Evolutionary conservation across 202 grass and related monocot genomes (phyloP), one percentile per base, ranked within the genome.

Genomic region (Miscanthus sacchariflorus): DNA sequence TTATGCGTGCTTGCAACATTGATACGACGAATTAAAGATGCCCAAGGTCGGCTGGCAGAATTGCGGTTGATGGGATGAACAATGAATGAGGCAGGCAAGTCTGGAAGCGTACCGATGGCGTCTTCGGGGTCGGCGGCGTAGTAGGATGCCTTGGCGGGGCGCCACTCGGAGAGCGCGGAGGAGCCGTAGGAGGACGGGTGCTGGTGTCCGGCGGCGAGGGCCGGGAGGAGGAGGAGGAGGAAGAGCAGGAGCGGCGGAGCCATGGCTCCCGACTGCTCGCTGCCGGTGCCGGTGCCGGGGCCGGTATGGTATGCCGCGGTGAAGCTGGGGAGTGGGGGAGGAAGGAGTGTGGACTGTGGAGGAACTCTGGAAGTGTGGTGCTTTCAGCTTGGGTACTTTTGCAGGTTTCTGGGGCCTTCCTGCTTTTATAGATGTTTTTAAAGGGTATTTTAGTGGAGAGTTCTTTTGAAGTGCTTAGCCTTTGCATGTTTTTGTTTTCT

Each of bases 141-240:
- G 94, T 95, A 99, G 90, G 97, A 99, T 76, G 97, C 94, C 48
- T 96, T 90, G 61, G 97, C 97, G 59, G 90, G 61, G 48, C 94
- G 92, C 94, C 94, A 96, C 65, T 93, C 93, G 28, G 95, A 91
- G 70, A 95, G 95, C 9, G 88, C 91, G 39, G 95, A 93, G 74
- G 90, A 87, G 14, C 82, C 87, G 84, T 58, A 86, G 84, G 78
- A 79, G 66, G 89, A 88, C 11, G 90, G 54, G 59, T 87, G 80
- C 77, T 93, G 89, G 89, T 98, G 95, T 23, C 89, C 87, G 72
- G 59, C 42, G 28, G 87, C 48, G 21, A 82, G 49, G 49, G 80
- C 78, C 35, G 93, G 63, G 63, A 97, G 70, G 79, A 89, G 74
- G 79, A 89, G 74, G 79, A 87, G 8, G 75, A 87, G 0, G 49